phyloP scores from a whole-genome alignment of 257 asterid genomes.

The Fraxinus cuspidata region DNA sequence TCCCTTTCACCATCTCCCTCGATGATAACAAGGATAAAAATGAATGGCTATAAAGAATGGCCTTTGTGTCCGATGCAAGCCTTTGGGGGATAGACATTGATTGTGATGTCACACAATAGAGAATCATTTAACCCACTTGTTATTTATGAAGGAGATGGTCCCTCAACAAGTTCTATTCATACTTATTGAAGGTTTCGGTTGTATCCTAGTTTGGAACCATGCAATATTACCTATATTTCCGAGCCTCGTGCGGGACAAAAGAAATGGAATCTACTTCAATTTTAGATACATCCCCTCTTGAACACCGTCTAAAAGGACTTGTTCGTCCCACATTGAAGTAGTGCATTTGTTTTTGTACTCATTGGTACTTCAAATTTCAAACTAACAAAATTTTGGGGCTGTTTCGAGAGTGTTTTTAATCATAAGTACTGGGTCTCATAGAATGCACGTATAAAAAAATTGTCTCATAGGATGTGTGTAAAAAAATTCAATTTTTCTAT shows the following conservation, averaged over 20 bases:
- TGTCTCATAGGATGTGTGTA: no score
- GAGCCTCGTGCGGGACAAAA: neutral
- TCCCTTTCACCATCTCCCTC: neutral
- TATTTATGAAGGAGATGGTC: neutral
- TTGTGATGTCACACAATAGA: neutral
- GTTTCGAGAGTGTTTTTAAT: no score
- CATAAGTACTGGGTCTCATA: no score
- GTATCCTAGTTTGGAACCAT: neutral
- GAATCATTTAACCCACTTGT: neutral
- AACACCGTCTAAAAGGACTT: neutral
- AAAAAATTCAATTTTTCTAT: no score
- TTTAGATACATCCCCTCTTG: neutral
- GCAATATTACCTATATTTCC: neutral
- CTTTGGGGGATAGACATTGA: neutral
- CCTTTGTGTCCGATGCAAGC: neutral
- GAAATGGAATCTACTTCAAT: neutral
- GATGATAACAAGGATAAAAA: neutral
- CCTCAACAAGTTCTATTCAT: neutral
- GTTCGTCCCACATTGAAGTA: neutral
- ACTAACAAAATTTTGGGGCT: no score
- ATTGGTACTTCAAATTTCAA: neutral
- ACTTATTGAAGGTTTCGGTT: neutral
- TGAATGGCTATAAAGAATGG: slow-evolving; percentile 1
- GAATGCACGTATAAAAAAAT: no score
- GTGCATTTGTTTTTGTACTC: neutral